Evolutionary conservation across 345 rosid species (phyloP), one percentile per base, ranked within the genome.

Genomic region (Microcos paniculata): DNA sequence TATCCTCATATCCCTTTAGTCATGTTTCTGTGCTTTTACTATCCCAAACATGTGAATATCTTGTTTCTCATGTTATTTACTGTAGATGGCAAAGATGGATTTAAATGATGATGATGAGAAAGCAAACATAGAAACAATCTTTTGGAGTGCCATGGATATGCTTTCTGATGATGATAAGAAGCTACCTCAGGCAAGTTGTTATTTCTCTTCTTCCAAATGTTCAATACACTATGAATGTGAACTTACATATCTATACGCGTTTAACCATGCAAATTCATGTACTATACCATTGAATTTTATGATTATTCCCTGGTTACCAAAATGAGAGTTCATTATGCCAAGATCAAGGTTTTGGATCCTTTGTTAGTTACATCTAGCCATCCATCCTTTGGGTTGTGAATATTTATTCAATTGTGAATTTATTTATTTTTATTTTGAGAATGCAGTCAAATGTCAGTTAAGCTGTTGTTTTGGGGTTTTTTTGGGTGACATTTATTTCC

Each of bases 161-260:
- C 98, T 96, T 71, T 96, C 99, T 30, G 92, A 92, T 72, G 99
- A 96, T 80, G 99, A 96, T 84, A 96, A 91, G 83, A 93, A 96
- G 88, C 94, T 96, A 76, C 99, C 99, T 65, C 99, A 96, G 99
- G 99, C 83, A 90, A 89, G 92, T 81, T 77, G 23, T 82, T 65
- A 38, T 62, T 77, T 53, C 42, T 62, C 48, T 77, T 72, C 30
- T 78, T 80, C 70, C 59, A 69, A 69, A 67, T 16, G 64, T 19
- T 1, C 28, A 7, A 23, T 10, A 23, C 4, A 23, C 23, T 62
- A 75, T 61, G 70, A 15, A 35, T 49, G 30, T 58, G 24, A 46
- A 43, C 21, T 49, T 52, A 45, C 31, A 11, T 26, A 43, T 72
- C 48, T 52, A 3, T 76, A 43, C 74, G 19, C 24, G 8, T 66